Evolutionary conservation across 768 basidiomycete species (phyloP).

Genomic region (Lanmaoa pseudosensibilis): DNA sequence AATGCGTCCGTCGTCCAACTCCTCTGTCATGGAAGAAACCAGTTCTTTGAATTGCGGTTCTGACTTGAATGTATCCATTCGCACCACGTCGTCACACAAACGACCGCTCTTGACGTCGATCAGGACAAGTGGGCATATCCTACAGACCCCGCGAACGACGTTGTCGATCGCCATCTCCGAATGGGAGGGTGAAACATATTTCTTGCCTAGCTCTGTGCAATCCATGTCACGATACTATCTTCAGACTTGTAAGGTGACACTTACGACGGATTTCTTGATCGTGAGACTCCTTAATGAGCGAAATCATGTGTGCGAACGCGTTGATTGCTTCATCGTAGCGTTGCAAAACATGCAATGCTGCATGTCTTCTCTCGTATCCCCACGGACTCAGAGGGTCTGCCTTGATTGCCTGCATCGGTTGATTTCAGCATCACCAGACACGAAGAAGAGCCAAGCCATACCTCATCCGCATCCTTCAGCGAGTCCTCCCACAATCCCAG

Average conservation of each 20-base stretch:
- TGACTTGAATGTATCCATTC: neutral
- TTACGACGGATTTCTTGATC: neutral
- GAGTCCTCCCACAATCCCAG: conserved; percentile 4
- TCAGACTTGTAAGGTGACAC: neutral
- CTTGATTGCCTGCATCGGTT: neutral
- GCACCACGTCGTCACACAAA: neutral
- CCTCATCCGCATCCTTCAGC: conserved; percentile 16
- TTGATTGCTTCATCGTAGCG: neutral
- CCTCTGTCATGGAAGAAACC: conserved; percentile 5
- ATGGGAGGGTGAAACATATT: no score
- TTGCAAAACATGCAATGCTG: neutral
- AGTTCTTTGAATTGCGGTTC: neutral
- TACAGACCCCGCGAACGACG: no score
- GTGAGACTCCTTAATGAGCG: neutral
- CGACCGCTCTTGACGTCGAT: no score
- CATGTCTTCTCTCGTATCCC: conserved; percentile 6
- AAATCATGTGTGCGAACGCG: neutral
- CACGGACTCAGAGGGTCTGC: neutral
- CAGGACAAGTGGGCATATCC: no score
- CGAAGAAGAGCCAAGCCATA: neutral
- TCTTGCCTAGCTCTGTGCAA: neutral
- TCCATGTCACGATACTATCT: neutral
- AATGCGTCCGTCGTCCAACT: conserved; percentile 1
- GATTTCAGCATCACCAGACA: neutral
- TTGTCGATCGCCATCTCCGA: no score